These are phyloP conservation scores for Fusarium anthophilum DNA, from an alignment of 2,329 filamentous ascomycete species.

Conservation along the genomic window DNA sequence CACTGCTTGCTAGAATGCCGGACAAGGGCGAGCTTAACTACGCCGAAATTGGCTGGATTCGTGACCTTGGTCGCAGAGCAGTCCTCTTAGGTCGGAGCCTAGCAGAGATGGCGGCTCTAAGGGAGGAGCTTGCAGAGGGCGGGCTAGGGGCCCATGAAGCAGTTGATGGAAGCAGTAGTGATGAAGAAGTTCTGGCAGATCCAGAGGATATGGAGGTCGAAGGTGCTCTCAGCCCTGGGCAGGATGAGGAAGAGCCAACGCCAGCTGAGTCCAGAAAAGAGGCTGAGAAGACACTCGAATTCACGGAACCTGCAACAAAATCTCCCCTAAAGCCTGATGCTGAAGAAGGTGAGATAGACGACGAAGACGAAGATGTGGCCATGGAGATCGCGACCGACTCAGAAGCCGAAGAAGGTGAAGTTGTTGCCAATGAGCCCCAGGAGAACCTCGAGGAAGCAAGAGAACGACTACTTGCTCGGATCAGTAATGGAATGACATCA, in stretches of 20 bases:
- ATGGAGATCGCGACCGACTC: conserved; percentile 55
- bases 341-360: conserved; percentile 43
- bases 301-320: neutral
- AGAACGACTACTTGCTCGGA: conserved; percentile 56
- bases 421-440: conserved; percentile 33
- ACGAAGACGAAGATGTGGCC: conserved; percentile 47
- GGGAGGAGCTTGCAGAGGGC: conserved; percentile 54
- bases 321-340: conserved; percentile 14
- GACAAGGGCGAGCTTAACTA: conserved; percentile 79
- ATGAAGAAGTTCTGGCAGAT: conserved; percentile 50
- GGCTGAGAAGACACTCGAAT: conserved; percentile 8
- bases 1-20: conserved; percentile 77
- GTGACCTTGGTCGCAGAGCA: conserved; percentile 83
- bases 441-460: conserved; percentile 60
- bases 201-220: conserved; percentile 46
- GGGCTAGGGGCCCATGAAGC: conserved; percentile 55
- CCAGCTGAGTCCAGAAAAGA: neutral
- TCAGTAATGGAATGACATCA: conserved; percentile 45
- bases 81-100: conserved; percentile 67
- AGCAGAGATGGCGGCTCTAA: conserved; percentile 61
- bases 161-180: conserved; percentile 56
- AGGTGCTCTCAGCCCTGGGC: conserved; percentile 36
- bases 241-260: conserved; percentile 19
- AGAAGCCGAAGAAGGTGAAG: conserved; percentile 51
- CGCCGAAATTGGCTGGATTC: conserved; percentile 77